Evolutionary conservation across 2,329 filamentous ascomycete genomes (phyloP).

Genomic region (Coniochaeta sp.): DNA sequence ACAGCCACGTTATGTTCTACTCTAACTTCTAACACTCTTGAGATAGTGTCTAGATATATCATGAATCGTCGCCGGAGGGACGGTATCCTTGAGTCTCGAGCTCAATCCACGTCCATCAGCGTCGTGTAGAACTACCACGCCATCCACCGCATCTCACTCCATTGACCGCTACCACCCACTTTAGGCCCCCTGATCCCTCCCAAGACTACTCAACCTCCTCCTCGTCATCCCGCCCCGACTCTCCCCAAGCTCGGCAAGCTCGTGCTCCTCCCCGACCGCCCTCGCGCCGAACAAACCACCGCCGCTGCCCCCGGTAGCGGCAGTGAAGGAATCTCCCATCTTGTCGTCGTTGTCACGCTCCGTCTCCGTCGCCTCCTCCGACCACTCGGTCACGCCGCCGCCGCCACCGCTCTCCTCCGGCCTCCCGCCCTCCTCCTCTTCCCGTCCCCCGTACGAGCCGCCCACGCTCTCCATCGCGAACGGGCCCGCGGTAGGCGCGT

Average conservation of each 20-base stretch:
- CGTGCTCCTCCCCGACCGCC: constrained; percentile 21
- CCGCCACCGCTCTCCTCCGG: background rate
- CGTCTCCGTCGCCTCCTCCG: constrained; percentile 4
- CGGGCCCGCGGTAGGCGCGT: constrained; percentile 66
- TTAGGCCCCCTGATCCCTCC: constrained; percentile 9
- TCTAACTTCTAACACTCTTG: background rate
- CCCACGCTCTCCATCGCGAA: constrained; percentile 74
- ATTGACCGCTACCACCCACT: constrained; percentile 12
- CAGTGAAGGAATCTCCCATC: background rate
- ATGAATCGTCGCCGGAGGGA: background rate
- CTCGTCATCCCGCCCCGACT: constrained; percentile 10
- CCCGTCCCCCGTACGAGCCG: constrained; percentile 43
- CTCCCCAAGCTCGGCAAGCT: constrained; percentile 29
- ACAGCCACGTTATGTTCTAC: background rate
- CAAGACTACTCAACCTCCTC: constrained; percentile 6
- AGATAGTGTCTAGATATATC: background rate
- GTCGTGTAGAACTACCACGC: background rate
- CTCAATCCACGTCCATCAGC: background rate
- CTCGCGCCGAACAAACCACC: constrained; percentile 4
- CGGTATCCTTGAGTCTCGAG: too few relatives aligned
- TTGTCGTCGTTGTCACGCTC: background rate
- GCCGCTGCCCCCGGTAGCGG: background rate
- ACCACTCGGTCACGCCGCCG: constrained; percentile 2
- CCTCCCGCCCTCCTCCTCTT: background rate
- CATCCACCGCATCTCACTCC: background rate